A percentile compares a stretch with the other conserved stretches of the same genome.
Conservation (phyloP, 2,329 filamentous ascomycete genomes). For the Gaeumannomyces tritici region DNA sequence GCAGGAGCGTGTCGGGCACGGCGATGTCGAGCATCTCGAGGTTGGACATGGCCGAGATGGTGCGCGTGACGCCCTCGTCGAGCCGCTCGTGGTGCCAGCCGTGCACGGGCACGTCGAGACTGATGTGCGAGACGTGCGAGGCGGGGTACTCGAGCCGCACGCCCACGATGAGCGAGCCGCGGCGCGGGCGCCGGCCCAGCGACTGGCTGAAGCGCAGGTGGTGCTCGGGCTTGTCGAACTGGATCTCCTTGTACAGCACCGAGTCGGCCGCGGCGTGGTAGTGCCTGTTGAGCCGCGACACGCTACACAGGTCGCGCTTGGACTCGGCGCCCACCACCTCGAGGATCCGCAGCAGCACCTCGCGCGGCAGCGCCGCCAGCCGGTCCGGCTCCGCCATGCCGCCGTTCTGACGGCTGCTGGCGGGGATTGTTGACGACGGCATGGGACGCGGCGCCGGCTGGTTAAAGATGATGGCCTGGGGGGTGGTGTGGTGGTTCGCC, state of each 20-base stretch:
- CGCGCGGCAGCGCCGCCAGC: slow-evolving; percentile 25
- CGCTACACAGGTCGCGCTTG: slow-evolving; percentile 29
- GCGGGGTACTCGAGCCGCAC: slow-evolving; percentile 32
- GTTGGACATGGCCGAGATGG: slow-evolving; percentile 38
- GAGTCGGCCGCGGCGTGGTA: slow-evolving; percentile 35
- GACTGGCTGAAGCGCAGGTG: slow-evolving; percentile 39
- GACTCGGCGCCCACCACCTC: slow-evolving; percentile 19
- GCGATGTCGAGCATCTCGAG: slow-evolving; percentile 34
- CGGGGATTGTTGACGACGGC: background rate
- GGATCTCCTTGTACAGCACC: slow-evolving; percentile 35
- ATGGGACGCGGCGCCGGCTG: background rate
- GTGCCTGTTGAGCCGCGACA: slow-evolving; percentile 30
- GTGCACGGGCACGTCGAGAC: slow-evolving; percentile 25
- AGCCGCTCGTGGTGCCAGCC: slow-evolving; percentile 17
- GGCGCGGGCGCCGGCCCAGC: slow-evolving; percentile 32
- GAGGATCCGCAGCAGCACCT: slow-evolving; percentile 30
- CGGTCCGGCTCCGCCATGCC: slow-evolving; percentile 5
- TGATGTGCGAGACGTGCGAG: slow-evolving; percentile 30
- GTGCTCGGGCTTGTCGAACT: slow-evolving; percentile 34
- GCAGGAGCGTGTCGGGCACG: slow-evolving; percentile 31
- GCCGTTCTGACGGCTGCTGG: too few species aligned
- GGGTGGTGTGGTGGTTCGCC: too few species aligned
- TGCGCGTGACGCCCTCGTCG: slow-evolving; percentile 23
- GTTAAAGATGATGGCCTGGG: too few species aligned
- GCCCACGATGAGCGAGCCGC: slow-evolving; percentile 23